Percentiles rank a stretch among this genome's conserved stretches.
Conservation (phyloP, 2,329 filamentous ascomycete genomes). For the Fusarium pseudonygamai region DNA sequence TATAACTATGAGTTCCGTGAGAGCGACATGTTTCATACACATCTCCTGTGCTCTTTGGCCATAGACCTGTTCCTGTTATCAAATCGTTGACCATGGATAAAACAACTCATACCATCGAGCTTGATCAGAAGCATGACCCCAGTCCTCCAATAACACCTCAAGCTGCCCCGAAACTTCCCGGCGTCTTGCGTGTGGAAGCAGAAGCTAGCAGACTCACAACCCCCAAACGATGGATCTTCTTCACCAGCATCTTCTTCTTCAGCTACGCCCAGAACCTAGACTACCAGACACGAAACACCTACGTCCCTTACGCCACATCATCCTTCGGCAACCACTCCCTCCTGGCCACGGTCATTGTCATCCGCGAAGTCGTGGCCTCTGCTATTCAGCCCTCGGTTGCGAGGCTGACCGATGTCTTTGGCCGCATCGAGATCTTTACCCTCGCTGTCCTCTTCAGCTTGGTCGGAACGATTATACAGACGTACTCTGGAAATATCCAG, state of each 20-base stretch:
- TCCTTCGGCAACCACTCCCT: neutral
- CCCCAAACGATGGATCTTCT: neutral
- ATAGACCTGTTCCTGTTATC: neutral
- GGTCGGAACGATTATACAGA: neutral
- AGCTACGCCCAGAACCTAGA: neutral
- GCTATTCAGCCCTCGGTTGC: neutral
- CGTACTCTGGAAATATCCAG: neutral
- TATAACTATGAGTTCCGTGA: neutral
- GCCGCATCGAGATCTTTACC: neutral
- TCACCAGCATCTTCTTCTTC: neutral
- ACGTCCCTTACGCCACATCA: neutral
- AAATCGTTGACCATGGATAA: neutral
- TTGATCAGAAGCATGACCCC: neutral
- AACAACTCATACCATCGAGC: accelerated
- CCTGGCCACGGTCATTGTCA: neutral
- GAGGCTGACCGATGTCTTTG: neutral
- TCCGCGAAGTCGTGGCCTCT: neutral
- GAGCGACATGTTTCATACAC: neutral
- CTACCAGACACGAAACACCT: neutral
- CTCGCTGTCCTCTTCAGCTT: neutral
- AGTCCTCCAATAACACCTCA: too few species aligned
- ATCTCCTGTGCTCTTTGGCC: neutral
- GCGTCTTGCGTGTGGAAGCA: neutral
- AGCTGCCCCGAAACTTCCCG: neutral
- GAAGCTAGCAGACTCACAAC: neutral